Percentiles rank a stretch among this genome's conserved stretches.
Evolutionary conservation across 1,139 yeast genomes (phyloP).

Genomic region (Debaryomyces sp.): DNA sequence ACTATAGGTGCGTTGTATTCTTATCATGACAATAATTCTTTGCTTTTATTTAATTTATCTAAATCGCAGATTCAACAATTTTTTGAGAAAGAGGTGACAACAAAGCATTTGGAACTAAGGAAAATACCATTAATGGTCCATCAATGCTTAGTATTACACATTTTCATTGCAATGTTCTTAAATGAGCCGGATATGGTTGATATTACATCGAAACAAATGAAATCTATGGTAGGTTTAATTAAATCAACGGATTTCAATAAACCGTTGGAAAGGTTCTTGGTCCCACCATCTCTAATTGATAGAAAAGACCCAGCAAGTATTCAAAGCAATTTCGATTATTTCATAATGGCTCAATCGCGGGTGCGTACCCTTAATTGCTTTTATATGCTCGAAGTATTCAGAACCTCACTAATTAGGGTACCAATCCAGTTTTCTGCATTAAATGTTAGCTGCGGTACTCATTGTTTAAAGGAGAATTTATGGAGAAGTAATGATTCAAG

Average conservation of each 20-base stretch:
- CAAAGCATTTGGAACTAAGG: conserved; percentile 52
- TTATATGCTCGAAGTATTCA: conserved; percentile 68
- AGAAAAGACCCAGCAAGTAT: conserved; percentile 33
- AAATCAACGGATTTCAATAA: conserved; percentile 74
- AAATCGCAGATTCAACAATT: conserved; percentile 76
- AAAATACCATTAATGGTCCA: conserved; percentile 86
- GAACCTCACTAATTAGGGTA: conserved; percentile 69
- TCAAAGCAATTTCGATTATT: conserved; percentile 65
- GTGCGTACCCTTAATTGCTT: conserved; percentile 84
- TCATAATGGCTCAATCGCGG: conserved; percentile 78
- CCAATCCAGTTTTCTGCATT: conserved; percentile 57
- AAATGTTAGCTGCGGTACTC: conserved; percentile 72
- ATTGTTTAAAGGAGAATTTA: conserved; percentile 67
- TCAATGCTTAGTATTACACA: conserved; percentile 79
- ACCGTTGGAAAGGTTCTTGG: conserved; percentile 63
- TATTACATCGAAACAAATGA: conserved; percentile 73
- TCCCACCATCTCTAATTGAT: conserved; percentile 56
- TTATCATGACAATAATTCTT: conserved; percentile 77
- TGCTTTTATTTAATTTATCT: conserved; percentile 75
- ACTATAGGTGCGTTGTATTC: conserved; percentile 88
- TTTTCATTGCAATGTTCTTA: conserved; percentile 80
- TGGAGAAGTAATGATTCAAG: conserved; percentile 64
- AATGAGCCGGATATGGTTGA: conserved; percentile 75
- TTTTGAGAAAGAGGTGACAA: conserved; percentile 59
- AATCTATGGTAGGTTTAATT: conserved; percentile 76